phyloP scores from a whole-genome alignment of 2,329 filamentous ascomycete species.

The Talaromyces verruculosus region DNA sequence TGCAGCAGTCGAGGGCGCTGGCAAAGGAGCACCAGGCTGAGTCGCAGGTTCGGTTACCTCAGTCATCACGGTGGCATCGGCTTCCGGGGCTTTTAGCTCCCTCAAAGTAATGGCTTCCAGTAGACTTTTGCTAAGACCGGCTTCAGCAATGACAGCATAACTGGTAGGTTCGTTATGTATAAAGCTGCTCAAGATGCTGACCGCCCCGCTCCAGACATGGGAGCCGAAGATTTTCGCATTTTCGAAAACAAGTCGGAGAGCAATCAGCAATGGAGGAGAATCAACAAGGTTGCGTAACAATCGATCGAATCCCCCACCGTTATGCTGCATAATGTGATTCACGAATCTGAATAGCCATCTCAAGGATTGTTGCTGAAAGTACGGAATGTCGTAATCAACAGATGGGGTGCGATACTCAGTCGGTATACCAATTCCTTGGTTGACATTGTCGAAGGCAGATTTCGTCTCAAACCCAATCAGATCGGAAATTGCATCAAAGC shows the following conservation, averaged over 20 bases:
- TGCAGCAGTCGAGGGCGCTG: conserved; percentile 22
- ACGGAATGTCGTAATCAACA: conserved; percentile 91
- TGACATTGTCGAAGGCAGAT: conserved; percentile 65
- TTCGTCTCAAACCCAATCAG: conserved; percentile 77
- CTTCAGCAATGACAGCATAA: conserved; percentile 92
- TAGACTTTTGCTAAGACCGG: conserved; percentile 82
- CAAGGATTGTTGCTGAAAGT: conserved; percentile 87
- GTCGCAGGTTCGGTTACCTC: conserved; percentile 38
- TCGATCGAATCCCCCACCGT: conserved; percentile 81
- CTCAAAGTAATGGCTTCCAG: conserved; percentile 71
- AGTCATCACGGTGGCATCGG: conserved; percentile 32
- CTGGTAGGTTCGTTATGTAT: conserved; percentile 99
- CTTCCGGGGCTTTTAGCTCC: conserved; percentile 39
- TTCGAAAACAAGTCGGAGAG: conserved; percentile 76
- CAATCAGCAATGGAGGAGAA: conserved; percentile 77
- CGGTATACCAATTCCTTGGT: conserved; percentile 69
- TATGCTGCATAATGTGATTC: conserved; percentile 87
- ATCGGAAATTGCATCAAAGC: conserved; percentile 86
- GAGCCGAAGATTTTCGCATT: conserved; percentile 81
- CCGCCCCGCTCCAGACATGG: conserved; percentile 91
- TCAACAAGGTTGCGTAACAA: conserved; percentile 91
- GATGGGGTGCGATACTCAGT: conserved; percentile 71
- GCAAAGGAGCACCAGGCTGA: conserved; percentile 40
- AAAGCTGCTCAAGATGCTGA: conserved; percentile 89
- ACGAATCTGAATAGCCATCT: conserved; percentile 95